Conservation (phyloP, 2,329 filamentous ascomycete genomes). For the Mollisia scopiformis region DNA sequence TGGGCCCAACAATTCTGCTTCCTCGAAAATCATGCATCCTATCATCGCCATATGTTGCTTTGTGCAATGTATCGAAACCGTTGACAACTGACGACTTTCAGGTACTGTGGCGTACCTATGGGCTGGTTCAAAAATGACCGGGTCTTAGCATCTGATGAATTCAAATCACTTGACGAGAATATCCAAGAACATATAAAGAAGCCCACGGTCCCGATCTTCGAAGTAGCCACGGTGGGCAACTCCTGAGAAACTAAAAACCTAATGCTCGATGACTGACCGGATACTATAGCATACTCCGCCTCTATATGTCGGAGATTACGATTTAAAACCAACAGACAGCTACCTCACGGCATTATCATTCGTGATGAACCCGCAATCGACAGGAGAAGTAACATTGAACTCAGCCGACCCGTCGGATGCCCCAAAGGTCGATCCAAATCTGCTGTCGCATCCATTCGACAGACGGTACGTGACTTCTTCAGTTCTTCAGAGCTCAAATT, state of each 20-base stretch:
- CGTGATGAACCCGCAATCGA: conserved; percentile 57
- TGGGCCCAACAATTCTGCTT: no score
- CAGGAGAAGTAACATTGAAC: conserved; percentile 63
- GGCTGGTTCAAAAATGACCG: conserved; percentile 48
- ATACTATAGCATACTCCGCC: conserved; percentile 25
- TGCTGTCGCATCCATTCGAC: conserved; percentile 59
- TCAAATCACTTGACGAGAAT: conserved; percentile 48
- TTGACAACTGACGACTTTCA: no score
- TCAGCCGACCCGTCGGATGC: conserved; percentile 65
- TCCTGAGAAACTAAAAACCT: no score
- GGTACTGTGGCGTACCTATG: conserved; percentile 43
- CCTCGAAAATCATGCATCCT: no score
- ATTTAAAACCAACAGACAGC: conserved; percentile 38
- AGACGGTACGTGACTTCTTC: no score
- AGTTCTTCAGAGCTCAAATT: no score
- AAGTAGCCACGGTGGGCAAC: conserved; percentile 52
- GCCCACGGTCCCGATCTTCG: conserved; percentile 59
- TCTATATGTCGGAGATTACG: conserved; percentile 42
- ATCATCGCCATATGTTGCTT: no score
- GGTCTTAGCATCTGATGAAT: conserved; percentile 48
- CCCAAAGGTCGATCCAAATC: conserved; percentile 65
- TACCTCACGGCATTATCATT: conserved; percentile 50
- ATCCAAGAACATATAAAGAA: conserved; percentile 48
- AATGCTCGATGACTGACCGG: neutral
- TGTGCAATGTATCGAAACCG: no score